Evolutionary conservation across 768 basidiomycete genomes (phyloP).

Genomic region (Agrocybe pediades): DNA sequence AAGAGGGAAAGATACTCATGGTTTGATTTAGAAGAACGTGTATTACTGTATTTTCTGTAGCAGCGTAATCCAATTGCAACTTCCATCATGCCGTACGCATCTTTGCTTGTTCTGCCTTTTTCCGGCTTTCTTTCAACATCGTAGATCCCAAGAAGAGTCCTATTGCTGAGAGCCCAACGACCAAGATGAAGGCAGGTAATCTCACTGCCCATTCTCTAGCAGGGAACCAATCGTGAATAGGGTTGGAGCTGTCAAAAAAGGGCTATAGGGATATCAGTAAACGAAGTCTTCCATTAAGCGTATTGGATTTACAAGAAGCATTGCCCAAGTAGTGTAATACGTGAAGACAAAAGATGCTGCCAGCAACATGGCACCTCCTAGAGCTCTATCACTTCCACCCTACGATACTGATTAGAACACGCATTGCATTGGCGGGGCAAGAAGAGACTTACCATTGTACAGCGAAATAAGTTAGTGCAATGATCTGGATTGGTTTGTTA

Average conservation of each 20-base stretch:
- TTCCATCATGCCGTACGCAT: conserved; percentile 55
- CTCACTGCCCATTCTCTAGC: conserved; percentile 91
- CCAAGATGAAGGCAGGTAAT: conserved; percentile 80
- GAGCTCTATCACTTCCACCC: conserved; percentile 78
- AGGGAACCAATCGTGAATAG: conserved; percentile 81
- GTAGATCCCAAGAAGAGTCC: conserved; percentile 81
- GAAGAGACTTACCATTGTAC: conserved; percentile 7
- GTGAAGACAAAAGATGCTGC: conserved; percentile 74
- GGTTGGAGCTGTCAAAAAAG: conserved; percentile 76
- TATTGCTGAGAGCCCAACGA: conserved; percentile 79
- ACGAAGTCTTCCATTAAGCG: not conserved
- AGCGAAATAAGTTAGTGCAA: not conserved
- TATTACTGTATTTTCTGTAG: not conserved
- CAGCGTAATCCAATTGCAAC: not conserved
- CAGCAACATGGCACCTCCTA: conserved; percentile 81
- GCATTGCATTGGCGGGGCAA: no score
- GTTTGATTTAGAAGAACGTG: not conserved
- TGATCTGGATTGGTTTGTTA: not conserved
- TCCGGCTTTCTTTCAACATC: conserved; percentile 71
- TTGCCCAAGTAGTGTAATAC: conserved; percentile 93
- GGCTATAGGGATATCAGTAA: conserved; percentile 47
- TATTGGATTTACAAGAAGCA: conserved; percentile 67
- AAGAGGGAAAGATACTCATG: conserved; percentile 14
- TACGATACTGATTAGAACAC: conserved; percentile 28
- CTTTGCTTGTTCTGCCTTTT: conserved; percentile 63